These are phyloP conservation scores for Grifola frondosa DNA, from an alignment of 1,284 basidiomycete species.

Conservation along the genomic window DNA sequence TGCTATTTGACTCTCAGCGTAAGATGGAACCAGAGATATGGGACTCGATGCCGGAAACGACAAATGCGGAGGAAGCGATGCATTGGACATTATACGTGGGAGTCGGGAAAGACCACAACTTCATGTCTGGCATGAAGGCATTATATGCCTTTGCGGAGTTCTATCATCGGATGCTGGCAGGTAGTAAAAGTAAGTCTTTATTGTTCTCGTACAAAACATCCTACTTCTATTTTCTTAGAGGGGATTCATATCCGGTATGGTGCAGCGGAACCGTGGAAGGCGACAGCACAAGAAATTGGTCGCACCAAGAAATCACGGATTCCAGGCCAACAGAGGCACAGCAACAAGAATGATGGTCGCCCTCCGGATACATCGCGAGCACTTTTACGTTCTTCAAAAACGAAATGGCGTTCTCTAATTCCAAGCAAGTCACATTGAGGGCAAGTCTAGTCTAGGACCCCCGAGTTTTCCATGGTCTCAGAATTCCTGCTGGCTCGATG, in stretches of 20 bases:
- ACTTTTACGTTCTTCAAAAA: constrained; percentile 11
- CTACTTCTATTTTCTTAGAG: no score
- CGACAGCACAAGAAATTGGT: constrained; percentile 2
- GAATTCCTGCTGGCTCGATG: constrained; percentile 31
- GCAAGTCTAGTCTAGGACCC: no score
- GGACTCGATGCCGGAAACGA: constrained; percentile 29
- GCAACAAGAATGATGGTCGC: constrained; percentile 21
- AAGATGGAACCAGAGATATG: constrained; percentile 19
- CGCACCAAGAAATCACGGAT: constrained; percentile 13
- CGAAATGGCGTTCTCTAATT: no score
- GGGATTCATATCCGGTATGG: constrained; percentile 9
- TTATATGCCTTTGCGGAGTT: constrained; percentile 19
- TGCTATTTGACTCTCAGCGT: constrained; percentile 28
- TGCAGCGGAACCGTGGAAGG: constrained; percentile 12
- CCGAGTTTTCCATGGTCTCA: constrained; percentile 17
- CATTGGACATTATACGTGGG: constrained; percentile 30
- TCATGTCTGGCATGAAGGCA: constrained; percentile 24
- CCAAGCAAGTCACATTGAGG: neutral
- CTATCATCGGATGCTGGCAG: constrained; percentile 8
- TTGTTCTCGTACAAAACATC: no score
- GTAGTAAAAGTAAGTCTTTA: no score
- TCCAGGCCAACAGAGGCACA: no score
- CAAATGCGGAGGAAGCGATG: constrained; percentile 35
- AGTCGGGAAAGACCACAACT: constrained; percentile 17
- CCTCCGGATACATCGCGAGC: constrained; percentile 26